Evolutionary conservation across 495 filamentous ascomycete genomes (phyloP), one percentile per base, ranked within the genome.

Genomic region (Diplogelasinospora grovesii): DNA sequence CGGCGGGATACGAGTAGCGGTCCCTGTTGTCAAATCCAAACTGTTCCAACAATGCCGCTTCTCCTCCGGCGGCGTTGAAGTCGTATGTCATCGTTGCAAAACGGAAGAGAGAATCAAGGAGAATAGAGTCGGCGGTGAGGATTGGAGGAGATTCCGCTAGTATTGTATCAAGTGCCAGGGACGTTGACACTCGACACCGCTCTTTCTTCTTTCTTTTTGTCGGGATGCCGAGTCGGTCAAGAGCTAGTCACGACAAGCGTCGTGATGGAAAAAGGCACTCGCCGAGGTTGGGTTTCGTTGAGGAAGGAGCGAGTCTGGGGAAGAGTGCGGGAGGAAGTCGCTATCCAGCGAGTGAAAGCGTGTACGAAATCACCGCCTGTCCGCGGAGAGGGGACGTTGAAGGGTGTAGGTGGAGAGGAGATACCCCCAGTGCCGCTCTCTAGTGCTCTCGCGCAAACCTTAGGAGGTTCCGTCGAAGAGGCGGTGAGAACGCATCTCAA

Each of bases 31-130:
- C 73, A 57, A 69, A 78, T 36, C 56, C 60, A 47, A 63, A 60
- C 46, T 75, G 66, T 54, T 75, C 72, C 53, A 78, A 50, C 52
- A 76, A 60, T 46, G 63, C 70, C 46, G 61, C 60, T 25, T 66
- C 69, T 60, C 67, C 67, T 56, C 61, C 68, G 49, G 62, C 57
- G 53, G 66, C 53, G 61, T 67, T 65, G 68, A 70, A 76, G 56
- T 75, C 68, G 64, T 67, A 71, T 62, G 68, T 69, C 74, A 78
- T 78, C 53, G 43, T 72, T 53, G 57, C 57, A 36, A 40, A 26
- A 32, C 49, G 40, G 37, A 46, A 49, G 40, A 40, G 42, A 41
- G 39, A 36, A 46, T 31, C 45, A 43, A 43, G 33, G 34, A 38
- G 41, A 49, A 40, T 40, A 43, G 43, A 38, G 45, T 18, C 24